A percentile compares a stretch with the other conserved stretches of the same genome.
These are phyloP conservation scores for Conidiobolus incongruus DNA, from an alignment of 371 early-diverging fungal species.

Conservation along the genomic window DNA sequence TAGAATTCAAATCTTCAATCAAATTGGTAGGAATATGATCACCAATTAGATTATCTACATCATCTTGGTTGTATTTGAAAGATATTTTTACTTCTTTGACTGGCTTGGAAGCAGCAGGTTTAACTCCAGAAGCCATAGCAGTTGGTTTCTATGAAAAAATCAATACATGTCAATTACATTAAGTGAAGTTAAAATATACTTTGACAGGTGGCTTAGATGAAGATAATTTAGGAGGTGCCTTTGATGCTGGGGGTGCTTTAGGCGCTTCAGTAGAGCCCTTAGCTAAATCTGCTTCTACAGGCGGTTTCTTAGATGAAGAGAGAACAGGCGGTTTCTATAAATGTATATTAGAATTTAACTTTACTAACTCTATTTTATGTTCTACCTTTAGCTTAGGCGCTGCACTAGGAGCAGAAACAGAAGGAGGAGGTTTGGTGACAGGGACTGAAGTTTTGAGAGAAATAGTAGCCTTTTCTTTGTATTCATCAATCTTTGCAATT, in stretches of 20 bases:
- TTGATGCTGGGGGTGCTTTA: background rate
- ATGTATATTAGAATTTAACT: too few species aligned
- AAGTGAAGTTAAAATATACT: background rate
- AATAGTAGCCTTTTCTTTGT: conserved; percentile 48
- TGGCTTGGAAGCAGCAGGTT: conserved; percentile 14
- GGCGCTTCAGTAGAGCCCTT: conserved; percentile 3
- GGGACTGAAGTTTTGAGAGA: conserved; percentile 14
- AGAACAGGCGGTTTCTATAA: background rate
- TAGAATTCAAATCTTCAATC: conserved; percentile 32
- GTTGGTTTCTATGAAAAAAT: conserved; percentile 25
- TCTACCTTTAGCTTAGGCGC: conserved; percentile 7
- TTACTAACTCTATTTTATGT: too few species aligned
- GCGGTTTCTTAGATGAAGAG: background rate
- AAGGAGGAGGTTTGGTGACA: conserved; percentile 9
- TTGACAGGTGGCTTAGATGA: conserved; percentile 2
- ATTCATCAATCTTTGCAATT: conserved; percentile 66
- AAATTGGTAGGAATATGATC: conserved; percentile 30
- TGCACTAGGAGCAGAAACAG: conserved; percentile 11
- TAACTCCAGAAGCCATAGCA: conserved; percentile 8
- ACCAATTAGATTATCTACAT: conserved; percentile 34
- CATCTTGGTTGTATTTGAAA: conserved; percentile 38
- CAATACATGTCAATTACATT: background rate
- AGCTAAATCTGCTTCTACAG: background rate
- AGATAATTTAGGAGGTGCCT: conserved; percentile 8
- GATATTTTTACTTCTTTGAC: conserved; percentile 35